These are phyloP conservation scores for Vigna angularis DNA, from an alignment of 306 rosid species.

Conservation along the genomic window DNA sequence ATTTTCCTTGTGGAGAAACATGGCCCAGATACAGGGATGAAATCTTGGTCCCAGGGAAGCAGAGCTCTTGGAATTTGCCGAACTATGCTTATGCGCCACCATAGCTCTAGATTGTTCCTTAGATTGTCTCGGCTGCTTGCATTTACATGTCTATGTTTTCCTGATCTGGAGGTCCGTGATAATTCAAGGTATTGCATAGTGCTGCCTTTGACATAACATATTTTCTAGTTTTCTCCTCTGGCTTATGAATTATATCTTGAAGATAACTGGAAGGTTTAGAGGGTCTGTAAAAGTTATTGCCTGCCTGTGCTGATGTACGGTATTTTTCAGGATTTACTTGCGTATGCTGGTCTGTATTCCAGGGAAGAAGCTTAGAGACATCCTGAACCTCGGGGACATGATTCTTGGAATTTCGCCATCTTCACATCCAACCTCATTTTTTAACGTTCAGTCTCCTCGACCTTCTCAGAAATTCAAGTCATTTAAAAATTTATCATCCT, in stretches of 20 bases:
- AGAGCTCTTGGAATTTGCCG: conserved; percentile 91
- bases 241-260: conserved; percentile 17
- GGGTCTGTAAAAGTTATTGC: conserved; percentile 19
- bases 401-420: conserved; percentile 75
- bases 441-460: conserved; percentile 76
- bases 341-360: conserved; percentile 89
- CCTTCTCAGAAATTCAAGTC: conserved; percentile 71
- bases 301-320: conserved; percentile 38
- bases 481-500: conserved; percentile 65
- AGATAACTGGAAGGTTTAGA: conserved; percentile 25
- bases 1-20: conserved; percentile 86
- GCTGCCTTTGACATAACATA: conserved; percentile 14
- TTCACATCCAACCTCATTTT: conserved; percentile 69
- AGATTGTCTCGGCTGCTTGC: conserved; percentile 82
- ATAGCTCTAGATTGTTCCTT: conserved; percentile 86
- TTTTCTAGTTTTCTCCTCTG: conserved; percentile 19
- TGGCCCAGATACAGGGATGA: conserved; percentile 76
- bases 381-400: conserved; percentile 75
- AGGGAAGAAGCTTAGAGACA: conserved; percentile 88
- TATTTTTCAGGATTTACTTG: conserved; percentile 82
- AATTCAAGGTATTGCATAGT: conserved; percentile 76
- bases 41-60: conserved; percentile 97
- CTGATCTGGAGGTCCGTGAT: conserved; percentile 97
- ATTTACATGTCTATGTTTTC: conserved; percentile 83
- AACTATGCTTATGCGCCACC: conserved; percentile 87